Evolutionary conservation across 306 rosid species (phyloP).

Genomic region (Prinsepia uniflora): DNA sequence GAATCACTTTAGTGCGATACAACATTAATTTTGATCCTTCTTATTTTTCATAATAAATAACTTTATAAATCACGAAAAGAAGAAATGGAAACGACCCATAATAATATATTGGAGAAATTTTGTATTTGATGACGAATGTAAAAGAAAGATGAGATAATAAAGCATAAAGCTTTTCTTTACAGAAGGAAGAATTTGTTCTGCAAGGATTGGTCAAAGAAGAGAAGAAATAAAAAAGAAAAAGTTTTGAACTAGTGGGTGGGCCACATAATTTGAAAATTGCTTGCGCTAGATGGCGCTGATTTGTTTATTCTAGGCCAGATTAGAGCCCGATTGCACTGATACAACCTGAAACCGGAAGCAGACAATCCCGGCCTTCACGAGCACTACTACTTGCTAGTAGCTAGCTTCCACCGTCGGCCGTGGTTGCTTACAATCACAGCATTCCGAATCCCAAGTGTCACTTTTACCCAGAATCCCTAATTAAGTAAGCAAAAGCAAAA

Average conservation of each 20-base stretch:
- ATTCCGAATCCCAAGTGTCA: constrained; percentile 21
- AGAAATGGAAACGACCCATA: too few species aligned
- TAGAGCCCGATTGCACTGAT: neutral
- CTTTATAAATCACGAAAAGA: too few species aligned
- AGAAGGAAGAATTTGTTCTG: neutral
- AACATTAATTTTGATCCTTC: too few species aligned
- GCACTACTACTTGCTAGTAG: neutral
- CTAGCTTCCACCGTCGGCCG: neutral
- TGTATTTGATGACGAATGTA: too few species aligned
- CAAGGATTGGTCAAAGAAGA: neutral
- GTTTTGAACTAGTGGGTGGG: neutral
- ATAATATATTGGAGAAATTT: too few species aligned
- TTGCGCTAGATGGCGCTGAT: neutral
- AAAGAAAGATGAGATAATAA: too few species aligned
- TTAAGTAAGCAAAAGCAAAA: neutral
- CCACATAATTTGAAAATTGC: too few species aligned
- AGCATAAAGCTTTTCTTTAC: neutral
- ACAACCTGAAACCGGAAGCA: neutral
- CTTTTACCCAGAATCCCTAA: constrained; percentile 12
- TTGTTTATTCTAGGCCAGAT: constrained; percentile 5
- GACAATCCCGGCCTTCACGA: neutral
- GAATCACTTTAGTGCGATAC: too few species aligned
- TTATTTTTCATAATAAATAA: too few species aligned
- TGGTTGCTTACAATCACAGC: neutral
- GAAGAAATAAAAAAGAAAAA: neutral